Evolutionary conservation across 805 yeast species (phyloP).

Genomic region (Candida ipomoeae): DNA sequence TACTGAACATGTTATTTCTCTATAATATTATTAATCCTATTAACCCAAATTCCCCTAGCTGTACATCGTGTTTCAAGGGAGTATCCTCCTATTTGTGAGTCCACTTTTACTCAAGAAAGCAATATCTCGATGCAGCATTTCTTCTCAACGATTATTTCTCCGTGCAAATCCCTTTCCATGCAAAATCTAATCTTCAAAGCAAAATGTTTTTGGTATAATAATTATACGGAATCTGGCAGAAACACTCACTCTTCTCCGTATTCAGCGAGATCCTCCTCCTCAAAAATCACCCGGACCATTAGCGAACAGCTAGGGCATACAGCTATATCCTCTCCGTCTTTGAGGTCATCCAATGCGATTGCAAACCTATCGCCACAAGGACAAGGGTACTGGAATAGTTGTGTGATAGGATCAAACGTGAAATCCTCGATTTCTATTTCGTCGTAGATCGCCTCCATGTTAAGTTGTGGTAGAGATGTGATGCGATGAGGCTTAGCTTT

Average conservation of each 20-base stretch:
- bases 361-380: conserved; percentile 97
- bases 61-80: neutral
- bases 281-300: conserved; percentile 89
- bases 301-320: conserved; percentile 95
- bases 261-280: conserved; percentile 52
- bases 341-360: conserved; percentile 75
- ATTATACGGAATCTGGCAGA: neutral
- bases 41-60: neutral
- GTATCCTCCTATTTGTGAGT: neutral
- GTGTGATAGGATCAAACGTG: conserved; percentile 79
- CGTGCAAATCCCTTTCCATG: no score
- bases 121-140: no score
- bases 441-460: conserved; percentile 71
- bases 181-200: no score
- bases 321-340: conserved; percentile 90
- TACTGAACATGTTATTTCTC: neutral
- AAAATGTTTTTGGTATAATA: no score
- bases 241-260: conserved; percentile 19
- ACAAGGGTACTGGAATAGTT: conserved; percentile 89
- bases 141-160: neutral
- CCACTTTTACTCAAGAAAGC: no score
- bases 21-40: neutral
- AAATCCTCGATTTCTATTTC: conserved; percentile 97
- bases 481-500: neutral
- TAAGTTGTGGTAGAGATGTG: neutral